Percentiles rank a stretch among this genome's conserved stretches.
phyloP scores from a whole-genome alignment of 83 land plant genomes.

The Picea abies region DNA sequence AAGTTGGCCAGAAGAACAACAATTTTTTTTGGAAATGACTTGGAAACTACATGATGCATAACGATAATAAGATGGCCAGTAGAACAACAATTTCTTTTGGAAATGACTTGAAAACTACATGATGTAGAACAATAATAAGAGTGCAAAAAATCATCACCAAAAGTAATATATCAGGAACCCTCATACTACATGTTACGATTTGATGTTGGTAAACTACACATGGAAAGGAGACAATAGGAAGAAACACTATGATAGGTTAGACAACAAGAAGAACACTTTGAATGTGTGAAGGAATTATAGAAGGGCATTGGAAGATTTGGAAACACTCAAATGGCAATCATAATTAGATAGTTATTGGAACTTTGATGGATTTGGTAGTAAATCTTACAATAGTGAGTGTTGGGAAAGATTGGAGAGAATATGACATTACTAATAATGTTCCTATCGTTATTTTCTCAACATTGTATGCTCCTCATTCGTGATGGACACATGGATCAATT shows the following conservation, averaged over 20 bases:
- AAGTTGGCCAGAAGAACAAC: conserved; percentile 13
- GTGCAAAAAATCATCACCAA: too few species aligned
- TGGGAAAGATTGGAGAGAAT: too few species aligned
- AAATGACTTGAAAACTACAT: background rate
- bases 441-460: conserved; percentile 93
- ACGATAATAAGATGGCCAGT: background rate
- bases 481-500: conserved; percentile 93
- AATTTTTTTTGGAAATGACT: conserved; percentile 21
- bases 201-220: conserved; percentile 49
- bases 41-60: too few species aligned
- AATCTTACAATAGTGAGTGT: too few species aligned
- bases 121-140: conserved; percentile 60
- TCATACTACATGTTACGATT: too few species aligned
- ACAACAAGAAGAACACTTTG: conserved; percentile 65
- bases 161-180: too few species aligned
- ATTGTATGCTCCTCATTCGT: conserved; percentile 92
- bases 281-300: conserved; percentile 72
- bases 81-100: conserved; percentile 27
- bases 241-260: conserved; percentile 52
- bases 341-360: conserved; percentile 69
- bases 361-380: too few species aligned
- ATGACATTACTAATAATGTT: conserved; percentile 37
- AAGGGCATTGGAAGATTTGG: conserved; percentile 39
- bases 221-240: conserved; percentile 69
- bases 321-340: conserved; percentile 91